Evolutionary conservation across 2,329 filamentous ascomycete species (phyloP).

Genomic region (Capronia epimyces): DNA sequence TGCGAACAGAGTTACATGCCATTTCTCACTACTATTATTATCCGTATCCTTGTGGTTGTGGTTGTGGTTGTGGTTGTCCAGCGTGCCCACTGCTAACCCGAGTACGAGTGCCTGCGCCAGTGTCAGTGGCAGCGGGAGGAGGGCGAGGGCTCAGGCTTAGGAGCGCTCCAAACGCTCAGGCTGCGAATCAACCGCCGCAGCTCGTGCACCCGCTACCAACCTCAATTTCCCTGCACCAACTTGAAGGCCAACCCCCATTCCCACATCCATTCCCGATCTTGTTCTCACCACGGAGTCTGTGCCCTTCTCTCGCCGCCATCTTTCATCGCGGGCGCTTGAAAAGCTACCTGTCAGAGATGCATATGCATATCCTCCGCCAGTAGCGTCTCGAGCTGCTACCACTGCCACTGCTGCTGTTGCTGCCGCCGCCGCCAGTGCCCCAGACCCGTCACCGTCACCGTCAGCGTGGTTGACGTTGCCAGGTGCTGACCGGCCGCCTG

Average conservation of each 20-base stretch:
- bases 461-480: slow-evolving; percentile 14
- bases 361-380: slow-evolving; percentile 1
- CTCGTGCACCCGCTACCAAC: neutral
- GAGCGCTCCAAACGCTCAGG: too few species aligned
- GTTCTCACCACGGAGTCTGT: slow-evolving; percentile 24
- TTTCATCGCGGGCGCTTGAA: slow-evolving; percentile 40
- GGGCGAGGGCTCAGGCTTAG: too few species aligned
- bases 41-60: too few species aligned
- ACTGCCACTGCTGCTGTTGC: too few species aligned
- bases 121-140: too few species aligned
- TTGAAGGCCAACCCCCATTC: neutral
- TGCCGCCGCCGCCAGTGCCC: slow-evolving; percentile 2
- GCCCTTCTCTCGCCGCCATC: slow-evolving; percentile 11
- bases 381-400: slow-evolving; percentile 2
- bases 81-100: too few species aligned
- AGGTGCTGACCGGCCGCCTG: slow-evolving; percentile 12
- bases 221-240: slow-evolving; percentile 2
- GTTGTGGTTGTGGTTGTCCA: too few species aligned
- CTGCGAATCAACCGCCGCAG: neutral
- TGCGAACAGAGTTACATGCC: too few species aligned
- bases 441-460: slow-evolving; percentile 12
- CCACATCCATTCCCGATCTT: slow-evolving; percentile 8
- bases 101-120: too few species aligned
- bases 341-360: slow-evolving; percentile 29
- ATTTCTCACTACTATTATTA: too few species aligned